Conservation (phyloP, 2,329 filamentous ascomycete genomes). For the Diplocarpon mali region DNA sequence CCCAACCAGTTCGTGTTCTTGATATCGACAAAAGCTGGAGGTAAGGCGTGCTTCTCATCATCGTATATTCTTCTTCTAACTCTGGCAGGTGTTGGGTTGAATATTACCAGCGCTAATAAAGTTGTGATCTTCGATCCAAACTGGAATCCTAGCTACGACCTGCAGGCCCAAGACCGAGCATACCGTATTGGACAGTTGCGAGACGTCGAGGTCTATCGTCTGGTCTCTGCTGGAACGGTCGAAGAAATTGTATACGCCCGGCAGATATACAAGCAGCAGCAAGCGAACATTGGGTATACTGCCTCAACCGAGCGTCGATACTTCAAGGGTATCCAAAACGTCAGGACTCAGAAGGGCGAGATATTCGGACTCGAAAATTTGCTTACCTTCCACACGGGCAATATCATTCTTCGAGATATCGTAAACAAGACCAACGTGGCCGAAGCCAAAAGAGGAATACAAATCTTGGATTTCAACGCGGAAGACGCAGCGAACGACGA, state of each 20-base stretch:
- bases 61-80: background rate
- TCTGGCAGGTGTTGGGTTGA: constrained; percentile 60
- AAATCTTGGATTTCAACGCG: constrained; percentile 66
- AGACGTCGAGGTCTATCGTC: constrained; percentile 89
- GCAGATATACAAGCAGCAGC: constrained; percentile 98
- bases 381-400: constrained; percentile 69
- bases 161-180: constrained; percentile 91
- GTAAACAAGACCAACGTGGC: constrained; percentile 98
- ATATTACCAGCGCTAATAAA: constrained; percentile 96
- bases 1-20: constrained; percentile 85
- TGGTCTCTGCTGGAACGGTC: constrained; percentile 84
- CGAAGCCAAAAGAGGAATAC: constrained; percentile 77
- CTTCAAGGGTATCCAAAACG: constrained; percentile 87
- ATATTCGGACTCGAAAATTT: constrained; percentile 87
- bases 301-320: constrained; percentile 87
- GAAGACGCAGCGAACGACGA: constrained; percentile 47
- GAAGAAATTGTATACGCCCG: constrained; percentile 96
- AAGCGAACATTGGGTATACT: constrained; percentile 94
- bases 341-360: constrained; percentile 74
- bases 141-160: constrained; percentile 91
- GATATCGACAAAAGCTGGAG: constrained; percentile 87
- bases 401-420: constrained; percentile 80
- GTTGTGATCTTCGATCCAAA: constrained; percentile 95
- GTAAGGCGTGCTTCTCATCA: background rate
- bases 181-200: constrained; percentile 90